These are phyloP conservation scores for Chalciporus chontae DNA, from an alignment of 768 basidiomycete genomes.

Conservation along the genomic window DNA sequence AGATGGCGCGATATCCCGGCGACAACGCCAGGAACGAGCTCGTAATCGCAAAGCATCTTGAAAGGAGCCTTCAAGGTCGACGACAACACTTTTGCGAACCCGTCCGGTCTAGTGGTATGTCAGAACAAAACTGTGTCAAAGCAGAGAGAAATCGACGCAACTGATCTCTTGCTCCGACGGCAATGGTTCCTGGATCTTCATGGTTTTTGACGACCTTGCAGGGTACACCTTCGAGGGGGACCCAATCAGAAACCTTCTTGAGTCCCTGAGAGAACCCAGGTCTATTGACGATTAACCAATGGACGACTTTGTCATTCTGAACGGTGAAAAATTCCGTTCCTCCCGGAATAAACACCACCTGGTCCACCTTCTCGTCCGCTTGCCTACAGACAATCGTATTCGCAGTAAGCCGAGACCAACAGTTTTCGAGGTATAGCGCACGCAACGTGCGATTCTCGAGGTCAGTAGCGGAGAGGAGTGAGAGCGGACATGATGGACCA, in stretches of 20 bases:
- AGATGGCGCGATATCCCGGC: slow-evolving; percentile 23
- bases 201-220: slow-evolving; percentile 23
- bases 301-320: slow-evolving; percentile 20
- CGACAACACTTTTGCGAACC: slow-evolving; percentile 18
- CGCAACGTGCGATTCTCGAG: slow-evolving; percentile 29
- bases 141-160: neutral
- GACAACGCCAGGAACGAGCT: slow-evolving; percentile 20
- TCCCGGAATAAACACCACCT: slow-evolving; percentile 25
- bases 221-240: slow-evolving; percentile 7
- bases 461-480: slow-evolving; percentile 16
- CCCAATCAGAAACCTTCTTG: slow-evolving; percentile 21
- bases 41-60: slow-evolving; percentile 20
- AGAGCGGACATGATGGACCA: slow-evolving; percentile 9
- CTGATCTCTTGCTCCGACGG: slow-evolving; percentile 16
- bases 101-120: slow-evolving; percentile 7
- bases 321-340: slow-evolving; percentile 27
- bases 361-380: slow-evolving; percentile 15
- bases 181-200: slow-evolving; percentile 17
- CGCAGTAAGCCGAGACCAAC: slow-evolving; percentile 21
- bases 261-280: slow-evolving; percentile 13
- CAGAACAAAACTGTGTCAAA: neutral
- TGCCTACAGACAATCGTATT: slow-evolving; percentile 8
- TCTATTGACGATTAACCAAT: slow-evolving; percentile 21
- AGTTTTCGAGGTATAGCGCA: slow-evolving; percentile 22
- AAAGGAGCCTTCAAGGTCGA: slow-evolving; percentile 22